Base-by-base conservation (phyloP, 495 filamentous ascomycete species). In the Polyplosphaeria fusca region DNA sequence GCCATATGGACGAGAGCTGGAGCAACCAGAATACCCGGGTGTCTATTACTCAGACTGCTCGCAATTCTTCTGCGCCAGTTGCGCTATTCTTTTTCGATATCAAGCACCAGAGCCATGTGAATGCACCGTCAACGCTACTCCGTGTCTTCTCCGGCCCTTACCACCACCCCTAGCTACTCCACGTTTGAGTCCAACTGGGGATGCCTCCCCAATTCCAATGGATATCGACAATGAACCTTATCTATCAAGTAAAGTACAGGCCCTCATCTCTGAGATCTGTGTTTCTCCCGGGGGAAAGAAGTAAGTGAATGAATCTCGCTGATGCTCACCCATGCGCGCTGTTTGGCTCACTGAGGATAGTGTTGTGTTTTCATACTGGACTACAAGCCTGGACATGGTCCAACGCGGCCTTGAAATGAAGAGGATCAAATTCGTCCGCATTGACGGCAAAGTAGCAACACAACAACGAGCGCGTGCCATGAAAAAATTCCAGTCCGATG, bases 291-390 rank as follows among this genome's bases (percentile, higher is more conserved):
- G 12, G 14, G 56, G 26, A n/a, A n/a, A n/a, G 12, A 60, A 60
- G 30, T 43, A n/a, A n/a, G n/a, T n/a, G n/a, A 49, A 49, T 60
- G 43, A 11, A 22, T 24, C 16, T 20, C 5, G 19, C 5, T 24
- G 35, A 16, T 3, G 13, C 4, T 16, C 16, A 5, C 4, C 13
- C 9, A 13, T 4, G 7, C 19, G 22, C 5, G 12, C 4, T n/a
- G n/a, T n/a, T n/a, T n/a, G n/a, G n/a, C 14, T 7, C 24, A n/a
- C n/a, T 35, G 5, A 24, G 3, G 4, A 5, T 27, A 49, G 46
- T 25, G 46, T 49, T 18, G 46, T 49, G 4, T 49, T 49, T 18
- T 32, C 46, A 5, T 49, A 7, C 24, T 49, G 46, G 46, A 49
- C 23, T 14, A 9, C 46, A 16, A 49, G 25, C 16, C 23, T 49